Evolutionary conservation across 2,329 filamentous ascomycete species (phyloP).

Genomic region (Lecanosticta acicola): DNA sequence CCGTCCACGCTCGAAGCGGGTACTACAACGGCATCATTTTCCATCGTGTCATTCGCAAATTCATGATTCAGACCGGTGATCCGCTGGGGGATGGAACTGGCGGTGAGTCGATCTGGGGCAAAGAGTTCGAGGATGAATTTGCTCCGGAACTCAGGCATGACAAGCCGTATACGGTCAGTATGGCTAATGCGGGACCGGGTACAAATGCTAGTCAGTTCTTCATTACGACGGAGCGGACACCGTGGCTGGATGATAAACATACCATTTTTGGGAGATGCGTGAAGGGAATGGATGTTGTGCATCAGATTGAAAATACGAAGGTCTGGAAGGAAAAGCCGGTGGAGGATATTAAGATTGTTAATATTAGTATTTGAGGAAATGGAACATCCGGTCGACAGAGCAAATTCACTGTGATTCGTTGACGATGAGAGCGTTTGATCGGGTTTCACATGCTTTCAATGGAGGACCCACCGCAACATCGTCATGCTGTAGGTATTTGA

Average conservation of each 20-base stretch:
- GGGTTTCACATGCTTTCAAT: too few relatives aligned
- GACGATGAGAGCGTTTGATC: too few relatives aligned
- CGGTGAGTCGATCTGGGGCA: conserved; percentile 89
- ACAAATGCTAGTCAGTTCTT: conserved; percentile 98
- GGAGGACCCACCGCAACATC: too few relatives aligned
- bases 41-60: conserved; percentile 93
- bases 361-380: conserved; percentile 57
- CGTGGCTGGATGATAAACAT: conserved; percentile 94
- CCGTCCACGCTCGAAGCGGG: conserved; percentile 78
- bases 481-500: too few relatives aligned
- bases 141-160: conserved; percentile 77
- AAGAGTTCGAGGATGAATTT: conserved; percentile 89
- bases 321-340: conserved; percentile 90
- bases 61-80: conserved; percentile 93
- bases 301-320: conserved; percentile 87
- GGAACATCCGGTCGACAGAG: too few relatives aligned
- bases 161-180: conserved; percentile 91
- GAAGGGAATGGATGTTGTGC: conserved; percentile 86
- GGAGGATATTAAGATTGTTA: conserved; percentile 95
- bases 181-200: conserved; percentile 94
- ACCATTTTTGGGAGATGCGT: conserved; percentile 91
- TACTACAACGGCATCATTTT: conserved; percentile 99
- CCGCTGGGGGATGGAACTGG: conserved; percentile 84
- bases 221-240: conserved; percentile 94
- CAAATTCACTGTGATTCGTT: too few relatives aligned